Base-by-base conservation (phyloP, 2,329 filamentous ascomycete genomes). In the Incumbomyces lentus region DNA sequence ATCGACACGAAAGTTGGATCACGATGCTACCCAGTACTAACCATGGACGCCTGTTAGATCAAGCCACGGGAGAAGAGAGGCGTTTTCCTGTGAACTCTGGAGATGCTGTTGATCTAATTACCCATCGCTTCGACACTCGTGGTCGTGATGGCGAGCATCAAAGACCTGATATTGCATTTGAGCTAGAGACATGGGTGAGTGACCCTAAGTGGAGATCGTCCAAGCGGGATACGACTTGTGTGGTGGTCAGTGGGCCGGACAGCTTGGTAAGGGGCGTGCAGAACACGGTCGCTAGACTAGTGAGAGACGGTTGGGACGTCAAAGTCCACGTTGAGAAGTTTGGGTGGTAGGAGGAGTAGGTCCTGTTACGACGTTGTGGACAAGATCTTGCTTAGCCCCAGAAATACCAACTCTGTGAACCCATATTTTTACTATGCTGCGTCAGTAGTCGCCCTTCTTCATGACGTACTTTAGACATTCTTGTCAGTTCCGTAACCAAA, bases 261-360 rank as follows among this genome's bases (percentile, higher is more conserved):
- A 71, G 71, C 1, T 64, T 84, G 60, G 79, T 81, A 40, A 63
- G 78, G 29, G 65, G 67, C 44, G 75, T 78, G n/a, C 68, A 78
- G 54, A 83, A 82, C 59, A 63, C 65, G 2, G 79, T 74, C 58
- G 72, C 77, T 1, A 56, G 57, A 5, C 61, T 76, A 48, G 64
- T 77, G 8, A 60, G 63, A 44, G 52, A 64, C 6, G 79, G 78
- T 0, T 60, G 59, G 40, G 58, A 74, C 55, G 63, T 82, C 2
- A 60, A 68, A 45, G 65, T 82, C 40, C 65, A 69, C 22, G 73
- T 82, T 19, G 80, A 83, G 73, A 83, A 83, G 57, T 82, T 82
- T 68, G 79, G 78, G 1, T 83, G 79, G 79, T 83, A 55, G 16
- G 26, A 42, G 32, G 2, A n/a, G 17, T 6, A 31, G 17, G 7